phyloP scores from a whole-genome alignment of 106 monocot species.

The Acorus calamus region DNA sequence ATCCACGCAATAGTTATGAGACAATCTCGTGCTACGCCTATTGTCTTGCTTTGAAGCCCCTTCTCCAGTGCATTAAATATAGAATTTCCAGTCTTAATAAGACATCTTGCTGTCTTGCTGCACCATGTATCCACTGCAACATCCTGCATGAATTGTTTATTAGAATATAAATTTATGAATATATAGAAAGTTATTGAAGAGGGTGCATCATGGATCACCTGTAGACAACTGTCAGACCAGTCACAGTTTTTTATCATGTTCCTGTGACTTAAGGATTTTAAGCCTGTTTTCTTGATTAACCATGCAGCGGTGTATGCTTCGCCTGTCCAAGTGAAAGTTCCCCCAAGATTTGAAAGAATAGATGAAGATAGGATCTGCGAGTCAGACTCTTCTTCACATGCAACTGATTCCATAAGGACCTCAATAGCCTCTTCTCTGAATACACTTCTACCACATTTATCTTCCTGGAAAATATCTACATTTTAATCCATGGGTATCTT shows the following conservation, averaged over 20 bases:
- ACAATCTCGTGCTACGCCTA: constrained; percentile 57
- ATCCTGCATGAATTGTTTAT: constrained; percentile 40
- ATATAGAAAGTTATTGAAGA: not conserved
- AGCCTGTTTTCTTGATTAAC: constrained; percentile 71
- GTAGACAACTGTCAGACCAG: constrained; percentile 88
- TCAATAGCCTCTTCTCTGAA: constrained; percentile 78
- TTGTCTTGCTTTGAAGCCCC: constrained; percentile 68
- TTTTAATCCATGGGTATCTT: not conserved
- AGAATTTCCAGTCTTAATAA: constrained; percentile 44
- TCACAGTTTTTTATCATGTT: constrained; percentile 80
- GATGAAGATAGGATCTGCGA: constrained; percentile 47
- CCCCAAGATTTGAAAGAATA: constrained; percentile 87
- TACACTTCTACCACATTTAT: constrained; percentile 38
- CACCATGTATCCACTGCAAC: constrained; percentile 59
- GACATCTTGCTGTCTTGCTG: constrained; percentile 37
- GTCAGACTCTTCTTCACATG: constrained; percentile 39
- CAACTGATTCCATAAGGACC: constrained; percentile 53
- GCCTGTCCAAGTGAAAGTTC: constrained; percentile 90
- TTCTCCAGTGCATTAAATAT: constrained; percentile 55
- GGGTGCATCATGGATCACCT: constrained; percentile 25
- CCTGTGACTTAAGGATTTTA: constrained; percentile 40
- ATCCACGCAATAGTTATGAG: constrained; percentile 76
- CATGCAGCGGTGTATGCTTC: constrained; percentile 80
- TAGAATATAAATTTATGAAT: not conserved
- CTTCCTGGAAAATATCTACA: constrained; percentile 33